phyloP scores from a whole-genome alignment of 1,139 yeast species.

The Sugiyamaella japonica region DNA sequence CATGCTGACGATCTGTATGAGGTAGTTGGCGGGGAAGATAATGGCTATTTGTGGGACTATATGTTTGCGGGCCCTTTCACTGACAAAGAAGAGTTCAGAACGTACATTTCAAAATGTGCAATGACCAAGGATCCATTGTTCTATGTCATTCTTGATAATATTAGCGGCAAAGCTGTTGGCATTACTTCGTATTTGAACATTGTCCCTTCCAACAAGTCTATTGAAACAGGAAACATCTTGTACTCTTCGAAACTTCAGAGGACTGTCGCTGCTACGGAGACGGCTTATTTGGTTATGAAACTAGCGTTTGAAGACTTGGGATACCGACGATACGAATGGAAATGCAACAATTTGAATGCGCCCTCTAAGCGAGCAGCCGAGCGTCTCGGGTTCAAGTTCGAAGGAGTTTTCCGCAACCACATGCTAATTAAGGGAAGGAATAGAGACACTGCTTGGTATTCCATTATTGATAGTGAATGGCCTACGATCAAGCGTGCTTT shows the following conservation, averaged over 20 bases:
- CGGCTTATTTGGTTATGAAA: conserved; percentile 34
- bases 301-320: conserved; percentile 36
- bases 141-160: conserved; percentile 32
- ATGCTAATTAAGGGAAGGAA: conserved; percentile 35
- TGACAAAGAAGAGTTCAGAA: conserved; percentile 18
- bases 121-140: conserved; percentile 24
- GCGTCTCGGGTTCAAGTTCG: conserved; percentile 38
- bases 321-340: conserved; percentile 41
- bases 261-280: conserved; percentile 38
- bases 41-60: conserved; percentile 28
- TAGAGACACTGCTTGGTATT: conserved; percentile 40
- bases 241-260: conserved; percentile 34
- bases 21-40: conserved; percentile 16
- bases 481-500: conserved; percentile 29
- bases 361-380: conserved; percentile 38
- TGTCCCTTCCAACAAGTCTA: conserved; percentile 31
- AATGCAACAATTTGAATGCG: conserved; percentile 37
- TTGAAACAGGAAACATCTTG: conserved; percentile 38
- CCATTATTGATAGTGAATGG: conserved; percentile 40
- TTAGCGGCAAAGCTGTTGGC: conserved; percentile 35
- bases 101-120: conserved; percentile 11
- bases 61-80: conserved; percentile 28
- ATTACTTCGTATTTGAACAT: conserved; percentile 31
- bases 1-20: conserved; percentile 27
- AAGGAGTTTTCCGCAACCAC: conserved; percentile 39